These are phyloP conservation scores for Clarireedia homoeocarpa DNA, from an alignment of 2,329 filamentous ascomycete species.

Conservation along the genomic window DNA sequence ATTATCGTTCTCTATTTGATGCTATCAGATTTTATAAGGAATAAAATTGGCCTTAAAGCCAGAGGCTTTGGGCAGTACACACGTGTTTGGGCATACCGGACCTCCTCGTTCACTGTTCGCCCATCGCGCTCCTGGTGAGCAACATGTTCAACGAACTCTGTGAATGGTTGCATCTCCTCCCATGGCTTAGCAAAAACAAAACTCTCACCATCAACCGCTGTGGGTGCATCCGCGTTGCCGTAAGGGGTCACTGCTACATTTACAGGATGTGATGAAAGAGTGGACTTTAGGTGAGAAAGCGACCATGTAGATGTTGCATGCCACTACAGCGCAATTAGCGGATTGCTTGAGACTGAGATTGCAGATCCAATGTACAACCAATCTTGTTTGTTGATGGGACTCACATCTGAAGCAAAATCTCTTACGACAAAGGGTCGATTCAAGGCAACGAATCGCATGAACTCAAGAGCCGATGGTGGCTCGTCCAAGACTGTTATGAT, in stretches of 20 bases:
- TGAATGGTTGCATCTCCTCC: constrained; percentile 57
- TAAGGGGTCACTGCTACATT: constrained; percentile 8
- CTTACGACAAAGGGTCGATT: constrained; percentile 71
- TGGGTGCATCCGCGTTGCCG: constrained; percentile 47
- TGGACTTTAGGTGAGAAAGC: constrained; percentile 7
- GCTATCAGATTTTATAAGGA: neutral
- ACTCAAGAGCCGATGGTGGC: constrained; percentile 68
- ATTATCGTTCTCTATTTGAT: constrained; percentile 64
- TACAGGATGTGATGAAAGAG: constrained; percentile 3
- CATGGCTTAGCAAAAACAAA: constrained; percentile 63
- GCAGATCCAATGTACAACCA: too few species aligned
- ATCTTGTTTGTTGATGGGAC: neutral
- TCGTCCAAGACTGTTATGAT: constrained; percentile 52
- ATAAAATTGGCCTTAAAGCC: neutral
- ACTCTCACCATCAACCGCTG: constrained; percentile 27
- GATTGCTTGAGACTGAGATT: neutral
- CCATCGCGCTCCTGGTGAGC: constrained; percentile 42
- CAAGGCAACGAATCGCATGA: constrained; percentile 66
- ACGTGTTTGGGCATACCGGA: constrained; percentile 72
- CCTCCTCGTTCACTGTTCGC: constrained; percentile 34
- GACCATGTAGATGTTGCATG: constrained; percentile 8
- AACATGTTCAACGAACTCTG: constrained; percentile 53
- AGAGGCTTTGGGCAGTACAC: constrained; percentile 25
- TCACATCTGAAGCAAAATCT: constrained; percentile 42
- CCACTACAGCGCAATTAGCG: neutral